These are phyloP conservation scores for Syzygium jambos DNA, from an alignment of 345 rosid species.

Conservation along the genomic window DNA sequence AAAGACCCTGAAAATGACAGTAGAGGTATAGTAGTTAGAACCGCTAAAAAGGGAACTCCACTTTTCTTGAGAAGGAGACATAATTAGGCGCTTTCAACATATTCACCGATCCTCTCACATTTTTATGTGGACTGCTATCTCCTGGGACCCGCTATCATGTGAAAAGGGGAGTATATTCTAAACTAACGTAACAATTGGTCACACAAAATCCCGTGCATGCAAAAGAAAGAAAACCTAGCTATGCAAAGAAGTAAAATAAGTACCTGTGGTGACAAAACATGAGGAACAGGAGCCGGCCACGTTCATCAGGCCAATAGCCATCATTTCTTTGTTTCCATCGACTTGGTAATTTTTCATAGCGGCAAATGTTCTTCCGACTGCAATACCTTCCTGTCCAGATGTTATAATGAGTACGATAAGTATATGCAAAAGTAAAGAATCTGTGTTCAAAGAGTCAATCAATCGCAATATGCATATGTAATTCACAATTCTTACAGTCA, in stretches of 20 bases:
- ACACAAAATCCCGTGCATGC: neutral
- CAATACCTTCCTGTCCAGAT: slow-evolving; percentile 78
- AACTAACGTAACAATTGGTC: neutral
- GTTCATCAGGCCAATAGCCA: slow-evolving; percentile 96
- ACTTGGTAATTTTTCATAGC: slow-evolving; percentile 76
- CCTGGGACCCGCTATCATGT: neutral
- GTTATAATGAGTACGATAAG: neutral
- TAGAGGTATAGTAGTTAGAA: neutral
- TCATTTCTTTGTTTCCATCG: slow-evolving; percentile 98
- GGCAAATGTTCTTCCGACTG: slow-evolving; percentile 98
- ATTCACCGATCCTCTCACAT: neutral
- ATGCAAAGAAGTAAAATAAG: neutral
- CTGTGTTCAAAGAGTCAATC: neutral
- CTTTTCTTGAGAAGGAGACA: neutral
- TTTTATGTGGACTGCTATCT: neutral
- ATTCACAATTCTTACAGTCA: slow-evolving; percentile 54
- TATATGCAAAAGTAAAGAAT: neutral
- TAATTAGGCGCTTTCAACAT: neutral
- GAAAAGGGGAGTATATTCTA: neutral
- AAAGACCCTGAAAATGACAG: slow-evolving; percentile 56
- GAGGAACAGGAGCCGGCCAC: slow-evolving; percentile 91
- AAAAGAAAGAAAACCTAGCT: neutral
- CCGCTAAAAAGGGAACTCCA: neutral
- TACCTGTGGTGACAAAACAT: slow-evolving; percentile 88
- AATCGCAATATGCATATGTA: neutral